Percentiles rank a stretch among this genome's conserved stretches.
These are phyloP conservation scores for Russula earlei DNA, from an alignment of 768 basidiomycete genomes.

Conservation along the genomic window DNA sequence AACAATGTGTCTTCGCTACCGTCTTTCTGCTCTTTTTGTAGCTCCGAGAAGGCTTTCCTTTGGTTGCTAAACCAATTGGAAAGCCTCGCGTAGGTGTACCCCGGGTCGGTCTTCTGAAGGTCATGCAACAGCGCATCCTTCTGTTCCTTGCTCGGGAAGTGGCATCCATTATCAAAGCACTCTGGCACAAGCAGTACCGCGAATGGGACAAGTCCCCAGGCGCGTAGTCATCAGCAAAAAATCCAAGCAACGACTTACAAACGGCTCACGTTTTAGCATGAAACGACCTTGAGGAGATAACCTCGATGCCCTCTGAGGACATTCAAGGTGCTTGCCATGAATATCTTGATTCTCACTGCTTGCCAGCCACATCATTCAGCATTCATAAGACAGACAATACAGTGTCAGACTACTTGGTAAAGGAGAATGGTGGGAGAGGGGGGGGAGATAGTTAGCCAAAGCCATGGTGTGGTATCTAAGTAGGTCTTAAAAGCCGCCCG, in stretches of 20 bases:
- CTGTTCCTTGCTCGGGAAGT: not conserved
- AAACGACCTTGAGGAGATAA: not conserved
- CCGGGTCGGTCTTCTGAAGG: constrained; percentile 7
- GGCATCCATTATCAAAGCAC: not conserved
- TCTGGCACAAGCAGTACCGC: not conserved
- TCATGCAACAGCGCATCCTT: not conserved
- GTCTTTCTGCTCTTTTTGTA: not conserved
- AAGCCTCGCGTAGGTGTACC: not conserved
- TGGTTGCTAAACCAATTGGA: not conserved
- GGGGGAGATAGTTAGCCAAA: not conserved
- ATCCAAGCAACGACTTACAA: too few relatives aligned
- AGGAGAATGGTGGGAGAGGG: too few relatives aligned
- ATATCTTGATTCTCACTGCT: not conserved
- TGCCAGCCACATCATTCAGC: not conserved
- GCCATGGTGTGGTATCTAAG: too few relatives aligned
- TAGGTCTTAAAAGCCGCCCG: too few relatives aligned
- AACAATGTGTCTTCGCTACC: not conserved
- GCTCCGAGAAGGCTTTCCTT: not conserved
- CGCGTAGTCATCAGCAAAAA: not conserved
- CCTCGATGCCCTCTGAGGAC: too few relatives aligned
- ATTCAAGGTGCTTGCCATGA: not conserved
- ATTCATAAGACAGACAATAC: too few relatives aligned
- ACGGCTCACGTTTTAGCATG: not conserved
- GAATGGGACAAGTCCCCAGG: not conserved
- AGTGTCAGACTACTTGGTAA: too few relatives aligned